Percentiles rank a stretch among this genome's conserved stretches.
Conservation (phyloP, 2,329 filamentous ascomycete species). For the Fusarium tjaetaba region DNA sequence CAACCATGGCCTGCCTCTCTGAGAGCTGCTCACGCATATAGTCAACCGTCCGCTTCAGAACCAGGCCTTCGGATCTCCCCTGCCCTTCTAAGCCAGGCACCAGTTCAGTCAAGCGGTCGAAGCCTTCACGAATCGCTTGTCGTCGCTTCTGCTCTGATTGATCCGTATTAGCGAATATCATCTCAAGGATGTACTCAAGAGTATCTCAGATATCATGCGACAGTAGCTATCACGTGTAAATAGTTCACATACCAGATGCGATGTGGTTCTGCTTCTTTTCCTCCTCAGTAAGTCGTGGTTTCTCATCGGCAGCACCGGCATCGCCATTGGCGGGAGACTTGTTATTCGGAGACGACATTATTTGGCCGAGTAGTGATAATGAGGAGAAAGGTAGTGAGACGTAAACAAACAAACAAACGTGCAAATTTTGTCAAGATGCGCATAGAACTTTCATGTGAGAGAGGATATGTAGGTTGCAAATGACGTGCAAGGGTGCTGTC, state of each 20-base stretch:
- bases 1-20: conserved; percentile 66
- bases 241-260: conserved; percentile 56
- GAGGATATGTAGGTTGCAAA: conserved; percentile 28
- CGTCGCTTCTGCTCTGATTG: conserved; percentile 56
- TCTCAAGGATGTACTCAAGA: no score
- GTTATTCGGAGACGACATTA: conserved; percentile 46
- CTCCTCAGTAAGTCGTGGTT: conserved; percentile 62
- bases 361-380: background rate
- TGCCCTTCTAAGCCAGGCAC: conserved; percentile 86
- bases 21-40: conserved; percentile 70
- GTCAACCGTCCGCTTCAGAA: conserved; percentile 77
- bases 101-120: conserved; percentile 81
- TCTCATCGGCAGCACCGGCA: conserved; percentile 52
- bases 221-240: background rate
- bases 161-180: conserved; percentile 15
- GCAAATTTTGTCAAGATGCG: background rate
- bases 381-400: background rate
- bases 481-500: conserved; percentile 45
- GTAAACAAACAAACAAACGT: background rate
- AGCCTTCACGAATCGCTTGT: conserved; percentile 80
- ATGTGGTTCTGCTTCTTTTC: conserved; percentile 67
- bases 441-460: conserved; percentile 18
- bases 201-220: background rate
- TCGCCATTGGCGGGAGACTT: conserved; percentile 41
- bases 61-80: conserved; percentile 84